Base-by-base conservation (phyloP, 75 land plant genomes). In the Ceratopteris richardii region DNA sequence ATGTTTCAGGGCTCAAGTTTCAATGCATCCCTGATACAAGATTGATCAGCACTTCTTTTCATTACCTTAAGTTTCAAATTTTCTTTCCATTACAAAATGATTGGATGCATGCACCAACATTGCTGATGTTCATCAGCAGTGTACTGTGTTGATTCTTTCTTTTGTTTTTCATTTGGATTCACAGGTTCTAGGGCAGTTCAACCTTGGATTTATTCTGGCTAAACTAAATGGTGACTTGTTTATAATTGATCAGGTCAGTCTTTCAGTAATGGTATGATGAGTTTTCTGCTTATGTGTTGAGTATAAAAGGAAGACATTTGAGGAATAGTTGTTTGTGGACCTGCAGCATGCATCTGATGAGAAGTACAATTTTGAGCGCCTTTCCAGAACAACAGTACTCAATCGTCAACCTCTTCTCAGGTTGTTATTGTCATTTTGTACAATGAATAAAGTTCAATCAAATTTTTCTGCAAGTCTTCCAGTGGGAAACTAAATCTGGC, bases 321-420 rank as follows among this genome's bases (percentile, higher is more conserved):
- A n/a, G n/a, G n/a, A n/a, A n/a, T n/a, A n/a, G n/a, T n/a, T 3
- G 37, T 33, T 33, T 46, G 6, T 53, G 36, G 5, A 28, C 26
- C 60, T 62, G 54, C 83, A 92, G 97, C 97, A 92, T 88, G 97
- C 97, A 53, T 91, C 97, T 36, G 97, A 92, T 66, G 97, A 92
- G 62, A 92, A 92, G 74, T 82, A 80, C 71, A 92, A 92, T 66
- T 92, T 73, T 80, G 97, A 92, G 82, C 81, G 69, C 18, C 69
- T 92, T 41, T 72, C 84, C 28, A 85, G 82, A 71, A 78, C 95
- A 54, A 92, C 95, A 25, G 62, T 85, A 36, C 63, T 92, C 60
- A 92, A 88, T 68, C 80, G 73, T 52, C 97, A 92, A 63, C 97
- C 97, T 60, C 67, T 92, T 48, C 76, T 92, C 57, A 67, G 76